phyloP scores from a whole-genome alignment of 345 rosid genomes.

The Euclidium syriacum region DNA sequence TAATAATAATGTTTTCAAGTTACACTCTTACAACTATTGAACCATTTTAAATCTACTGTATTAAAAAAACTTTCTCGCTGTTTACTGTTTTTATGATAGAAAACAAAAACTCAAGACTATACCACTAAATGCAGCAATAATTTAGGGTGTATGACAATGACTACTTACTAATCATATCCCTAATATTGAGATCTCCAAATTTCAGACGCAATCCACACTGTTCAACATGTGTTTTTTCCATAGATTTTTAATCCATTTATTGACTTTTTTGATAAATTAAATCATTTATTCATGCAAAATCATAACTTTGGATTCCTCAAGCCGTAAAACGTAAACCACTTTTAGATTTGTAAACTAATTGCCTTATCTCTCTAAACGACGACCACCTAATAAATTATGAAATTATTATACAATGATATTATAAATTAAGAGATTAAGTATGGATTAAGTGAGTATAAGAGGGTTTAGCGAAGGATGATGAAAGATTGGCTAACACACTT shows the following conservation, averaged over 20 bases:
- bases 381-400: background rate
- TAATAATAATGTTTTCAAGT: no score
- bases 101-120: background rate
- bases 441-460: conserved; percentile 23
- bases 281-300: background rate
- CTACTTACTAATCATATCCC: background rate
- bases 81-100: background rate
- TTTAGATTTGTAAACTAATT: conserved; percentile 31
- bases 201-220: background rate
- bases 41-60: no score
- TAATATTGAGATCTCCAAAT: conserved; percentile 8
- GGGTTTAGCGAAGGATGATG: conserved; percentile 6
- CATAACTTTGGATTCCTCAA: conserved; percentile 35
- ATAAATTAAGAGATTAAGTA: conserved; percentile 16
- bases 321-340: conserved; percentile 25
- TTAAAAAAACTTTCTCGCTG: no score
- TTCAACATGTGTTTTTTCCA: background rate
- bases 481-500: conserved; percentile 27
- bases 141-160: background rate
- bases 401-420: background rate
- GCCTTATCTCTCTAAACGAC: conserved; percentile 17
- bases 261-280: background rate
- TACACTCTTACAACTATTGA: no score
- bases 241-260: background rate
- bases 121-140: background rate